Base-by-base conservation (phyloP, 768 basidiomycete species). In the Leccinellum rugosiceps region DNA sequence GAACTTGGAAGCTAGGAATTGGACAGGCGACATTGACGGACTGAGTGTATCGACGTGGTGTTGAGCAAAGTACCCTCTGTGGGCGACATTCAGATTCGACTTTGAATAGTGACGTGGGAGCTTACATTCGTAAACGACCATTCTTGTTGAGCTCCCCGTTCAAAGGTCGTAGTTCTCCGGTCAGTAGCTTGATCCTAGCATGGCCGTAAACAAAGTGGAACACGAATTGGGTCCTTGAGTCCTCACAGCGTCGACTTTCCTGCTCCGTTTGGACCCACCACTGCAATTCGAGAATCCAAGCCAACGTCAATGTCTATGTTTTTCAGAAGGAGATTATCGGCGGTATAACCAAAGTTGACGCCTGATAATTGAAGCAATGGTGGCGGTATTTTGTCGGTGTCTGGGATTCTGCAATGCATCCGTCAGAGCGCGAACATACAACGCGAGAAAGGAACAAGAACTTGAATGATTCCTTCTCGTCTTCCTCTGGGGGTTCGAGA, bases 351-450 rank as follows among this genome's bases (percentile, higher is more conserved):
- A 68, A 98, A 99, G 1, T 84, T 86, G 26, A 92, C 91, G 63
- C 93, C 89, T 59, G 90, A 88, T 68, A 98, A 85, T 69, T 98
- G 97, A 17, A 99, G 78, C 14, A 98, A 74, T 0, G 97, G 97
- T 7, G 97, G 95, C 5, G 97, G 94, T 64, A 98, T 92, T 77
- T 98, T 98, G 68, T 98, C 97, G 7, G 94, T 86, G 58, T 97
- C 95, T 1, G 94, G 93, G 81, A 99, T 92, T 65, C 91, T 92
- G 28, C 17, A 28, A 8, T 31, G 34, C 30, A 21, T 34, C 21
- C 44, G 19, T 62, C 41, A 64, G 52, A 25, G 34, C 31, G 43
- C 10, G 11, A 10, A 45, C 30, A 19, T 31, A 28, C 10, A 19
- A 13, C 1, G 3, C 6, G 11, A 8, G 6, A 43, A 50, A 23